Base-by-base conservation (phyloP, 805 yeast species). In the Kurtzmaniella cleridarum region DNA sequence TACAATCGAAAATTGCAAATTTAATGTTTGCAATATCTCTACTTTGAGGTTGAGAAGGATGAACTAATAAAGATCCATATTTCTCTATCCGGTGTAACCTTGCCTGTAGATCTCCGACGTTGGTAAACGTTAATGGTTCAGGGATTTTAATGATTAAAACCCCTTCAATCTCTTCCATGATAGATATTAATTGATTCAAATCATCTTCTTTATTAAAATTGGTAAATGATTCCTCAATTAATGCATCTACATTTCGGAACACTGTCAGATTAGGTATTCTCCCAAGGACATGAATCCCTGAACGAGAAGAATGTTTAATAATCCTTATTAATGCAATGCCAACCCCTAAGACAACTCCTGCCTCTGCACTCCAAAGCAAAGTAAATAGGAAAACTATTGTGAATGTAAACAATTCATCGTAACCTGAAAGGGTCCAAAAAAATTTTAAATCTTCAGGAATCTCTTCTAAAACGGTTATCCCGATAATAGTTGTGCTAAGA, bases 71-170 rank as follows among this genome's bases (percentile, higher is more conserved):
- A 0, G 95, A 79, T 0, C 95, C 95, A 50, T 84, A 86, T 39
- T 75, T 62, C 54, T 89, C 96, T 23, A 89, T 63, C 32, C 96
- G 66, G 32, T 71, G 65, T 41, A 89, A 63, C 28, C 91, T 67
- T 41, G 75, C 68, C 44, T 82, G 78, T 44, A 89, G 65, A 49
- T 86, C 95, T 20, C 83, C 83, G 6, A 90, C 74, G 57, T 90
- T 89, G 30, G 95, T 87, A 59, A 89, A 89, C 4, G 90, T 86
- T 43, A 89, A 66, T 1, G 96, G 95, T 53, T 89, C 96, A 0
- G 96, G 89, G 32, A 89, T 76, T 46, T 81, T 83, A 28, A 89
- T 83, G 23, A 88, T 77, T 27, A 90, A 64, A 40, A 89, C 83
- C 0, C 88, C 89, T 47, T 81, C 85, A 35, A 83, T 66, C 30